Evolutionary conservation across 768 basidiomycete genomes (phyloP).

Genomic region (Daedalea quercina): DNA sequence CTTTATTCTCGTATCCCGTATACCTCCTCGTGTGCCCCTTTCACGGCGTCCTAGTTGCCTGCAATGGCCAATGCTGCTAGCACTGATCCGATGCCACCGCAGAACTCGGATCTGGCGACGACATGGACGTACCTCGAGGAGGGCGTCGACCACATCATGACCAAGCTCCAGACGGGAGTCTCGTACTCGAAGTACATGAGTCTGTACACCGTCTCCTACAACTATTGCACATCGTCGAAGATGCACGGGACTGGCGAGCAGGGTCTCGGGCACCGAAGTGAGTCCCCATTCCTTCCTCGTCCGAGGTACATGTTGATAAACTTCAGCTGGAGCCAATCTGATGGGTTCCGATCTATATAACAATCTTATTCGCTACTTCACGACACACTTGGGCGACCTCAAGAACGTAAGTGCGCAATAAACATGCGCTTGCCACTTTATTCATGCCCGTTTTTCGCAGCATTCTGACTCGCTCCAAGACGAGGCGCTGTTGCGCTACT

Average conservation of each 20-base stretch:
- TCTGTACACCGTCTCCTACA: conserved; percentile 91
- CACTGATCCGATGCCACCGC: conserved; percentile 48
- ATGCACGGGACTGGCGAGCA: conserved; percentile 46
- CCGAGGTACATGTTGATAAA: conserved; percentile 15
- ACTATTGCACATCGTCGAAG: conserved; percentile 91
- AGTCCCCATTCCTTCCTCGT: conserved; percentile 23
- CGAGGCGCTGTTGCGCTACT: conserved; percentile 83
- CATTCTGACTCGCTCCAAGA: conserved; percentile 76
- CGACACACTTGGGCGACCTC: conserved; percentile 65
- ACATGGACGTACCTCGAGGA: conserved; percentile 88
- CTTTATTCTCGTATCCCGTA: background rate
- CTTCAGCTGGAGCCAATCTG: conserved; percentile 79
- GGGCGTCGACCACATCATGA: conserved; percentile 89
- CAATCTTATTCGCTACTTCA: conserved; percentile 88
- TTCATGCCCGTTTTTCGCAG: conserved; percentile 32
- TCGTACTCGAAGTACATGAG: conserved; percentile 87
- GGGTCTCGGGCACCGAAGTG: conserved; percentile 48
- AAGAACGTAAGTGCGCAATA: conserved; percentile 48
- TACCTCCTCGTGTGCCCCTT: background rate
- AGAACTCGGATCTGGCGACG: conserved; percentile 65
- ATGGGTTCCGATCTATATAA: conserved; percentile 98
- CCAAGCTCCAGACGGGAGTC: conserved; percentile 80
- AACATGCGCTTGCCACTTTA: background rate
- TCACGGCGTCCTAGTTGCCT: background rate
- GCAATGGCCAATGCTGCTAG: conserved; percentile 15